Conservation (phyloP, 257 asterid genomes). For the Solanum gracilifrons region DNA sequence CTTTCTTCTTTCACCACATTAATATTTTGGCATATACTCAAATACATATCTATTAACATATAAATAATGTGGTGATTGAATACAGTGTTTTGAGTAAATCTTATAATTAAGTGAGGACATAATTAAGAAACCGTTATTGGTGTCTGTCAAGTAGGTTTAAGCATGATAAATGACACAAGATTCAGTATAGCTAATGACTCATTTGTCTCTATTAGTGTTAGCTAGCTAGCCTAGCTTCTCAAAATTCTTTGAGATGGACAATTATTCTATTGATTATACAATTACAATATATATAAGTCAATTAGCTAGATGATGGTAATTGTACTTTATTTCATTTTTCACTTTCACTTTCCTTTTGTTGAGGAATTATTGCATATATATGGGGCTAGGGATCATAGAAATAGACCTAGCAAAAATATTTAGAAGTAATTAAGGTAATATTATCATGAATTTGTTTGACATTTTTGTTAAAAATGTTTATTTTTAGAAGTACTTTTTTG, state of each 20-base stretch:
- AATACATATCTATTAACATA: neutral
- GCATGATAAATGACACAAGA: conserved; percentile 43
- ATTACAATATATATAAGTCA: neutral
- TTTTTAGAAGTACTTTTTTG: too few relatives aligned
- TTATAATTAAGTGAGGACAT: neutral
- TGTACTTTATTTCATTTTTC: neutral
- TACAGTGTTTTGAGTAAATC: neutral
- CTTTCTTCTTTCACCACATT: too few relatives aligned
- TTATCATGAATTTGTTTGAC: too few relatives aligned
- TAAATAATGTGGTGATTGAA: neutral
- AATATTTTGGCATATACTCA: neutral
- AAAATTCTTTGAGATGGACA: neutral
- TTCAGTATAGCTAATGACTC: neutral
- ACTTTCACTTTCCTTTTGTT: neutral
- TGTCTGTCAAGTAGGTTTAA: conserved; percentile 29
- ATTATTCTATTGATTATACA: neutral
- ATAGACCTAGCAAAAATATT: neutral
- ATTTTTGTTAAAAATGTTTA: too few relatives aligned
- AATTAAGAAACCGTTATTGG: conserved; percentile 2
- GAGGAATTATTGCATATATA: neutral
- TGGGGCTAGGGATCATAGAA: neutral
- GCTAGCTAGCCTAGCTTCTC: neutral
- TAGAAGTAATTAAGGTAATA: too few relatives aligned
- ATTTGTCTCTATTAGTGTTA: neutral
- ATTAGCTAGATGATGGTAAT: neutral